phyloP scores from a whole-genome alignment of 1,139 yeast genomes.

The Scheffersomyces insectosa region DNA sequence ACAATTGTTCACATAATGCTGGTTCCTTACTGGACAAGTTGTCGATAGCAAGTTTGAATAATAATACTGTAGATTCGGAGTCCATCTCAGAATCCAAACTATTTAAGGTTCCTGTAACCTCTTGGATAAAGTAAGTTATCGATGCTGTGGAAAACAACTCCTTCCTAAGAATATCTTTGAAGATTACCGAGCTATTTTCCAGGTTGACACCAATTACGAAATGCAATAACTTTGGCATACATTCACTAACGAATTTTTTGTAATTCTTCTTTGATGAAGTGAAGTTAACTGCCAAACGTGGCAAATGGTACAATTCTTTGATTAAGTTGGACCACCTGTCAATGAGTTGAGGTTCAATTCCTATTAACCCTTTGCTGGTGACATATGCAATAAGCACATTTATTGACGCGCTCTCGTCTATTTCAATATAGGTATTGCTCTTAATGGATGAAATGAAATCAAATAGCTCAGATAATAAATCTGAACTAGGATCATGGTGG shows the following conservation, averaged over 20 bases:
- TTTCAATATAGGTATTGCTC: slow-evolving; percentile 28
- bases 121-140: slow-evolving; percentile 16
- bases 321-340: slow-evolving; percentile 25
- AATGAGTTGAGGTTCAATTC: slow-evolving; percentile 6
- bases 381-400: slow-evolving; percentile 19
- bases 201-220: not conserved
- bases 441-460: slow-evolving; percentile 17
- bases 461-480: slow-evolving; percentile 17
- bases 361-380: slow-evolving; percentile 1
- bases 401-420: slow-evolving; percentile 31
- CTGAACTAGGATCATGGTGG: slow-evolving; percentile 3
- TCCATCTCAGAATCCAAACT: slow-evolving; percentile 7
- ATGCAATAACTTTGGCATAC: slow-evolving; percentile 11
- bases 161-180: slow-evolving; percentile 6
- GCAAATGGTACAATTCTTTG: slow-evolving; percentile 25
- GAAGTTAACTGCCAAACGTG: slow-evolving; percentile 24
- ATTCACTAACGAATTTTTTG: slow-evolving; percentile 25
- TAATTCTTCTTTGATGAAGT: slow-evolving; percentile 33
- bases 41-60: slow-evolving; percentile 28
- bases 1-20: slow-evolving; percentile 45
- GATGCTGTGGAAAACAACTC: slow-evolving; percentile 20
- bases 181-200: not conserved
- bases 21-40: slow-evolving; percentile 27
- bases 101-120: slow-evolving; percentile 14
- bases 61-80: slow-evolving; percentile 16